A percentile compares a stretch with the other conserved stretches of the same genome.
phyloP scores from a whole-genome alignment of 106 monocot genomes.

The Acorus gramineus region DNA sequence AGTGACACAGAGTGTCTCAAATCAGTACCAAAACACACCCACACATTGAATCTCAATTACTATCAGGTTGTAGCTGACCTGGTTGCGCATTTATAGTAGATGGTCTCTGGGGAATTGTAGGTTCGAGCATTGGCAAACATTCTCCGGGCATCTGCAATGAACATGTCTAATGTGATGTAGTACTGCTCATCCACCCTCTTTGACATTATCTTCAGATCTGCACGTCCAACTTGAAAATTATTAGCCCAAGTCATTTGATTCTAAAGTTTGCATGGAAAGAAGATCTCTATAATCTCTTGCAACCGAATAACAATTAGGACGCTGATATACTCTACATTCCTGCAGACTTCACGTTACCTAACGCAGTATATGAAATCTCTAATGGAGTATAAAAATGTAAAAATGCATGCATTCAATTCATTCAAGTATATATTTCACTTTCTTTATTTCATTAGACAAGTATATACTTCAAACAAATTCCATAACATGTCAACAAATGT shows the following conservation, averaged over 20 bases:
- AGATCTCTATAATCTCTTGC: too few relatives aligned
- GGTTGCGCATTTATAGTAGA: slow-evolving; percentile 93
- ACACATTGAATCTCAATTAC: neutral
- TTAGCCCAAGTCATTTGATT: too few relatives aligned
- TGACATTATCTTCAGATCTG: slow-evolving; percentile 90
- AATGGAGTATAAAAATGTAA: neutral
- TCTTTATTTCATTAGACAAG: too few relatives aligned
- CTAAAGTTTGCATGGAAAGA: too few relatives aligned
- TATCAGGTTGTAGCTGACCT: slow-evolving; percentile 20
- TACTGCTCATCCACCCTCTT: slow-evolving; percentile 83
- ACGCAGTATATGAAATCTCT: too few relatives aligned
- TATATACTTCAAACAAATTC: too few relatives aligned
- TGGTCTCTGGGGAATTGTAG: slow-evolving; percentile 91
- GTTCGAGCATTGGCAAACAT: slow-evolving; percentile 85
- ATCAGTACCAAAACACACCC: neutral
- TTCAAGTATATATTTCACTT: too few relatives aligned
- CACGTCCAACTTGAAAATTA: neutral
- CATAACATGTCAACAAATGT: too few relatives aligned
- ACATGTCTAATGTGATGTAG: slow-evolving; percentile 97
- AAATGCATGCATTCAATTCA: neutral
- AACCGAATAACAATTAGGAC: too few relatives aligned
- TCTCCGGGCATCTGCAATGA: slow-evolving; percentile 82
- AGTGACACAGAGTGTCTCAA: too few relatives aligned
- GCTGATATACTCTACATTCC: too few relatives aligned
- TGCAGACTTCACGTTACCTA: too few relatives aligned